Evolutionary conservation across 352 stramenopile species (phyloP).

Genomic region (Phytophthora pinifolia): DNA sequence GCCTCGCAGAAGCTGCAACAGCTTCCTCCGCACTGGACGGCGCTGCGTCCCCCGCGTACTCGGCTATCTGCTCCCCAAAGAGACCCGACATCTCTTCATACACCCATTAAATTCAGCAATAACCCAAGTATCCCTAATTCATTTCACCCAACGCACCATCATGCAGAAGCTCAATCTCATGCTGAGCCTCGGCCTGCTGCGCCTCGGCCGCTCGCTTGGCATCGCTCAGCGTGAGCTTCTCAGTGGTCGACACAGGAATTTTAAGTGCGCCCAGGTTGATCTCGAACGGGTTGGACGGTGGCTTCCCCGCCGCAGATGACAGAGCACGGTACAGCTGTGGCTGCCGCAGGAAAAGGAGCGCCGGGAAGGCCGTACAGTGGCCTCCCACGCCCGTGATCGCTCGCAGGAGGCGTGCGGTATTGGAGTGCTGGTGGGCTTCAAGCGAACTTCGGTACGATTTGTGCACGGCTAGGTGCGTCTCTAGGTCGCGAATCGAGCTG

Average conservation of each 20-base stretch:
- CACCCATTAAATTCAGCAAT: not conserved
- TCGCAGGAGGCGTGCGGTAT: conserved; percentile 1
- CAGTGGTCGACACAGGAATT: conserved; percentile 4
- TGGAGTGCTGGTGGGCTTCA: too few relatives aligned
- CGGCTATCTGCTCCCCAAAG: conserved; percentile 49
- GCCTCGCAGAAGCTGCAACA: conserved; percentile 3
- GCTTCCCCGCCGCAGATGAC: conserved; percentile 3
- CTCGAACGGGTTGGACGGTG: conserved; percentile 47
- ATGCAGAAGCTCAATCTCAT: conserved; percentile 49
- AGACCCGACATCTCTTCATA: conserved; percentile 46
- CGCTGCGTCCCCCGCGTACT: conserved; percentile 27
- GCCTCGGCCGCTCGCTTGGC: conserved; percentile 17
- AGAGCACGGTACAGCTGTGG: conserved; percentile 1
- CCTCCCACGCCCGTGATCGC: conserved; percentile 6
- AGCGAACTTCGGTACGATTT: too few relatives aligned
- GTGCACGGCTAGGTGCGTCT: too few relatives aligned
- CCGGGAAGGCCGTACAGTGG: not conserved
- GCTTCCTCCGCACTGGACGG: conserved; percentile 9
- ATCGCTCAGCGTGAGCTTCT: conserved; percentile 19
- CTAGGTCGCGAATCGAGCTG: too few relatives aligned
- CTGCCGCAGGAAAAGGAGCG: not conserved
- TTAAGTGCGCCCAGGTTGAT: conserved; percentile 42
- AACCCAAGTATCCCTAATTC: too few relatives aligned
- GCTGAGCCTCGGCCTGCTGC: conserved; percentile 21
- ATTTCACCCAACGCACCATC: conserved; percentile 22